Evolutionary conservation across 192 early-diverging fungal species (phyloP).

Genomic region (Bifiguratus adelaidae): DNA sequence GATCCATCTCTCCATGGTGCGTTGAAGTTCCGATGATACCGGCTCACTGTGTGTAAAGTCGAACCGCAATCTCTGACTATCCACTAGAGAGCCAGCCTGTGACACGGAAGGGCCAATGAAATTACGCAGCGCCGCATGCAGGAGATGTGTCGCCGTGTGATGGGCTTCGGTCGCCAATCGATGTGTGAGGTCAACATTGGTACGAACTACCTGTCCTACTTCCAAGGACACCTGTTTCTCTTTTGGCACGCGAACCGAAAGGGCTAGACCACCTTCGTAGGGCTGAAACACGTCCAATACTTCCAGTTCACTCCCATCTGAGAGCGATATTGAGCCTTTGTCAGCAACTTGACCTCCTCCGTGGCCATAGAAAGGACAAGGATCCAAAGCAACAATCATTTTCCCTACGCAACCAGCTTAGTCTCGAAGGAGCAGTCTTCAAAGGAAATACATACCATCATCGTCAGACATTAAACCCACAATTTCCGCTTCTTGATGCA

Average conservation of each 20-base stretch:
- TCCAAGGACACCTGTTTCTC: conserved; percentile 27
- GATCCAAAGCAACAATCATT: conserved; percentile 36
- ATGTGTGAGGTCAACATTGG: conserved; percentile 21
- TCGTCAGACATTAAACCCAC: conserved; percentile 12
- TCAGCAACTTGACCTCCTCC: conserved; percentile 50
- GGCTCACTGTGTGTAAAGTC: conserved; percentile 46
- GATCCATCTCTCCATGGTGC: conserved; percentile 37
- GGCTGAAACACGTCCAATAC: conserved; percentile 36
- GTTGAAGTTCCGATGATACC: conserved; percentile 23
- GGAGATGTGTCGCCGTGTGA: conserved; percentile 45
- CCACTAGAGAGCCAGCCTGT: conserved; percentile 44
- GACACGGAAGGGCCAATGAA: conserved; percentile 30
- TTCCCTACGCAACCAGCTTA: conserved; percentile 14
- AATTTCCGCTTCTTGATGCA: conserved; percentile 27
- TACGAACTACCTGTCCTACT: conserved; percentile 21
- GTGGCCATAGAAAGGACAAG: conserved; percentile 47
- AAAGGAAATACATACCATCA: not conserved
- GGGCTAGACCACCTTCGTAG: conserved; percentile 34
- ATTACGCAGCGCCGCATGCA: conserved; percentile 39
- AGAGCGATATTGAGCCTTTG: conserved; percentile 19
- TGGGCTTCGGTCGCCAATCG: conserved; percentile 36
- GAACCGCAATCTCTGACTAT: conserved; percentile 36
- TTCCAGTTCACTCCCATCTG: conserved; percentile 24
- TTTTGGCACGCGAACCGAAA: conserved; percentile 10
- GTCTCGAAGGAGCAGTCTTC: too few species aligned